Evolutionary conservation across 106 monocot species (phyloP).

Genomic region (Allium cepa): DNA sequence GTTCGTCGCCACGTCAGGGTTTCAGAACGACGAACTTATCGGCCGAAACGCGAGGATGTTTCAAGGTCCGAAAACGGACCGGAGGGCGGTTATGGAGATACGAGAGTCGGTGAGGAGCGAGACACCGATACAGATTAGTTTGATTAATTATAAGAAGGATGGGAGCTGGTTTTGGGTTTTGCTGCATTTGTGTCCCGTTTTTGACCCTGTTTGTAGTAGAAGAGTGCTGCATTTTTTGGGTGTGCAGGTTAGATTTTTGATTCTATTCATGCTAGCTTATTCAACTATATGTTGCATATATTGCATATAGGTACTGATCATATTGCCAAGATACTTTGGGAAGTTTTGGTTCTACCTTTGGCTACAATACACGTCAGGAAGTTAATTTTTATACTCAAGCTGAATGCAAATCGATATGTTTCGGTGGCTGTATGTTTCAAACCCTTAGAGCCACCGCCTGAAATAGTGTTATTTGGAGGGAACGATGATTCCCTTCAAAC

Average conservation of each 20-base stretch:
- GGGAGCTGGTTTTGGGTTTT: conserved; percentile 67
- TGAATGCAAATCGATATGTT: too few relatives aligned
- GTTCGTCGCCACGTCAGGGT: conserved; percentile 64
- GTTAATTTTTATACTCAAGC: too few relatives aligned
- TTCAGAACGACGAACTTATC: conserved; percentile 48
- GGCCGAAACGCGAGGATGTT: conserved; percentile 80
- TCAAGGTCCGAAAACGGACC: conserved; percentile 70
- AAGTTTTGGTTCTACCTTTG: too few relatives aligned
- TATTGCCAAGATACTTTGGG: too few relatives aligned
- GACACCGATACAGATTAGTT: conserved; percentile 39
- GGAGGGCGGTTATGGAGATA: conserved; percentile 58
- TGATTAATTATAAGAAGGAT: conserved; percentile 81
- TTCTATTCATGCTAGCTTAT: too few relatives aligned
- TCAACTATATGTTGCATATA: too few relatives aligned
- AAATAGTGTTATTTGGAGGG: too few relatives aligned
- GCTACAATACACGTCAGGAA: too few relatives aligned
- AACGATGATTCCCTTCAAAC: too few relatives aligned
- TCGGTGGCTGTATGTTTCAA: too few relatives aligned
- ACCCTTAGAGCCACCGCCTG: too few relatives aligned
- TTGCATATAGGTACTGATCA: too few relatives aligned
- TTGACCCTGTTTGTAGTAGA: conserved; percentile 22
- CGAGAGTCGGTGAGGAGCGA: conserved; percentile 76
- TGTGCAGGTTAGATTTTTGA: conserved; percentile 66
- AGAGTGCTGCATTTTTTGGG: conserved; percentile 65
- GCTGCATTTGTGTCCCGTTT: conserved; percentile 72